Evolutionary conservation across 2,329 filamentous ascomycete species (phyloP).

Genomic region (Parastagonospora nodorum): DNA sequence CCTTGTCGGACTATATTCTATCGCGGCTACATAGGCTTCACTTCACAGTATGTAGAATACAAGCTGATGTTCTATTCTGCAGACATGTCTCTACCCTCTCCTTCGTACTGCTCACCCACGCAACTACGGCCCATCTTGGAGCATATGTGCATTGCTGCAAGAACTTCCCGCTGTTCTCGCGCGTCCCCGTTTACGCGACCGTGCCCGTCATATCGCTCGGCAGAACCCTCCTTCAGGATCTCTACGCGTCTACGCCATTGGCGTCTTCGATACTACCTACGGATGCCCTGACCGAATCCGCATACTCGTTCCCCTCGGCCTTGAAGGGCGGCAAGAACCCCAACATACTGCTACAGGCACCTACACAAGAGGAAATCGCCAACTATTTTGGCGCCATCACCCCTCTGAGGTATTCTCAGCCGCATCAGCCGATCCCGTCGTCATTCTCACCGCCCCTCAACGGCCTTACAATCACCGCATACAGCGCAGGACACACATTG

Average conservation of each 20-base stretch:
- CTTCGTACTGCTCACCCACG: conserved; percentile 91
- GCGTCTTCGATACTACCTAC: conserved; percentile 82
- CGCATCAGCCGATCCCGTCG: conserved; percentile 85
- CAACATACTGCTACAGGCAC: conserved; percentile 67
- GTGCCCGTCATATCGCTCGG: conserved; percentile 91
- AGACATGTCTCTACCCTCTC: conserved; percentile 92
- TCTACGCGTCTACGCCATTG: conserved; percentile 88
- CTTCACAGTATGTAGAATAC: conserved; percentile 15
- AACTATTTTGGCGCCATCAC: conserved; percentile 90
- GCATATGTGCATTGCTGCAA: conserved; percentile 98
- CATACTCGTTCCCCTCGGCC: conserved; percentile 55
- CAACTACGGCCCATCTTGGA: conserved; percentile 87
- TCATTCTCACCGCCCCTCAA: conserved; percentile 88
- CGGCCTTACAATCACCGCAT: conserved; percentile 91
- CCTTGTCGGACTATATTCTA: neutral
- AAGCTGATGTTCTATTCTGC: conserved; percentile 23
- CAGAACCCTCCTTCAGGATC: conserved; percentile 85
- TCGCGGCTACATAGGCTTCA: conserved; percentile 7
- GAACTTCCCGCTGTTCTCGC: conserved; percentile 86
- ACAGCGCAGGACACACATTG: conserved; percentile 93
- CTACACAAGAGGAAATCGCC: conserved; percentile 85
- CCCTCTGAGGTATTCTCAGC: conserved; percentile 94
- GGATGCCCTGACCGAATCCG: conserved; percentile 71
- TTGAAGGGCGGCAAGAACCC: conserved; percentile 53
- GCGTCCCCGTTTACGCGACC: conserved; percentile 94